Base-by-base conservation (phyloP, 371 early-diverging fungal genomes). In the Batkoa obscura region DNA sequence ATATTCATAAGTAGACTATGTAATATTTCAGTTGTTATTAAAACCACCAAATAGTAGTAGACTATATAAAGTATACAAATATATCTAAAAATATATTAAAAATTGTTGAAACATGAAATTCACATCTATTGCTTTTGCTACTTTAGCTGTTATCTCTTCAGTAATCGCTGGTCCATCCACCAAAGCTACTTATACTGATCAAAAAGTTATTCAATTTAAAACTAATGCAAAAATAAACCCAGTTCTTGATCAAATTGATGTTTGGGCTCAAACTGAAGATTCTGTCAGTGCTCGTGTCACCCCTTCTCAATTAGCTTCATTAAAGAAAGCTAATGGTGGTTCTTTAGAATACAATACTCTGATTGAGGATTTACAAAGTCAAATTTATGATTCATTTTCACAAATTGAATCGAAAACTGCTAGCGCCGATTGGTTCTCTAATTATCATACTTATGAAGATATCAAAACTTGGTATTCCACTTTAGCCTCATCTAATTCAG, bases 361-460 rank as follows among this genome's bases (percentile, higher is more conserved):
- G 5, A 38, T 53, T 17, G 38, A 53, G 2, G 53, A 36, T 12
- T 30, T 53, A 3, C 13, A 4, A 6, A 23, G 10, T 3, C 5
- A 15, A 10, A 53, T 23, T 39, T 15, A 17, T 3, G 33, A 30
- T 12, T 2, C 53, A 32, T 12, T 13, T 34, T 5, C 9, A 12
- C 38, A 34, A 9, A 4, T n/a, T 34, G 39, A 13, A 5, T 6
- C n/a, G 10, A 5, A 10, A 23, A 32, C 43, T 15, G 37, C 23
- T 5, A 2, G 8, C 5, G 43, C 56, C 46, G 57, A 47, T 30
- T 57, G 46, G 47, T 49, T 48, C 17, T 12, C 39, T 23, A n/a
- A 17, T 37, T 57, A 57, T 30, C 49, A 49, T 30, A 47, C 15
- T 12, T 49, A 49, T 15, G 56, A 45, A n/a, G 56, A 56, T 17